Conservation (phyloP, 805 yeast genomes). For the Suhomyces sp. region DNA sequence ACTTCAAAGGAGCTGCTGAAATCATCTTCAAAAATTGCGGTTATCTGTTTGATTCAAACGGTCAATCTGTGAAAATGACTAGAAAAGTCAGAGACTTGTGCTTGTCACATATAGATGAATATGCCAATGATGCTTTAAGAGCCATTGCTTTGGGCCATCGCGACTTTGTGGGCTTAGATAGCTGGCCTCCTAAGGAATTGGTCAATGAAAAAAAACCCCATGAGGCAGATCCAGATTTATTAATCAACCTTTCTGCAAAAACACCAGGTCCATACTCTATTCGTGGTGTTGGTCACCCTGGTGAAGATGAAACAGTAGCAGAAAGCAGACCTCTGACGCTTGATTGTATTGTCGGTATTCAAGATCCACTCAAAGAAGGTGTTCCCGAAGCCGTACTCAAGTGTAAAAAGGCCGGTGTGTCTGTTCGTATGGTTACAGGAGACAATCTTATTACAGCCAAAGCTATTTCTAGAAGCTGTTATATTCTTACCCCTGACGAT, state of each 20-base stretch:
- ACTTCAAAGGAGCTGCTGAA: slow-evolving; percentile 94
- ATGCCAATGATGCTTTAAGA: slow-evolving; percentile 79
- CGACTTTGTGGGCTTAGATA: slow-evolving; percentile 48
- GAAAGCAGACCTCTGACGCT: slow-evolving; percentile 39
- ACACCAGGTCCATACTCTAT: neutral
- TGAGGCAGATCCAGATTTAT: slow-evolving; percentile 41
- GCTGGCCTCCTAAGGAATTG: slow-evolving; percentile 69
- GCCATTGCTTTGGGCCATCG: slow-evolving; percentile 85
- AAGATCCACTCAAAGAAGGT: slow-evolving; percentile 90
- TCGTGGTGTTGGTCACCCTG: neutral
- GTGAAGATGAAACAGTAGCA: neutral
- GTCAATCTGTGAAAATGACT: slow-evolving; percentile 25
- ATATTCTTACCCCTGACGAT: slow-evolving; percentile 59
- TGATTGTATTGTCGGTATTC: slow-evolving; percentile 84
- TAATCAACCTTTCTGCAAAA: slow-evolving; percentile 17
- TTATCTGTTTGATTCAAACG: slow-evolving; percentile 30
- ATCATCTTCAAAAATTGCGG: slow-evolving; percentile 65
- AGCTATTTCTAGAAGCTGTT: slow-evolving; percentile 86
- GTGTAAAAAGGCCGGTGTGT: slow-evolving; percentile 88
- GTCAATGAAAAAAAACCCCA: slow-evolving; percentile 25
- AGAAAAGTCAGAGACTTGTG: slow-evolving; percentile 26
- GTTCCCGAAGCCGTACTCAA: slow-evolving; percentile 84
- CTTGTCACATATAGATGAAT: slow-evolving; percentile 40
- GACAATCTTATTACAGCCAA: slow-evolving; percentile 89
- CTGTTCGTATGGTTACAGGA: slow-evolving; percentile 98